A percentile compares a stretch with the other conserved stretches of the same genome.
These are phyloP conservation scores for Pluteus cervinus DNA, from an alignment of 768 basidiomycete genomes.

Conservation along the genomic window DNA sequence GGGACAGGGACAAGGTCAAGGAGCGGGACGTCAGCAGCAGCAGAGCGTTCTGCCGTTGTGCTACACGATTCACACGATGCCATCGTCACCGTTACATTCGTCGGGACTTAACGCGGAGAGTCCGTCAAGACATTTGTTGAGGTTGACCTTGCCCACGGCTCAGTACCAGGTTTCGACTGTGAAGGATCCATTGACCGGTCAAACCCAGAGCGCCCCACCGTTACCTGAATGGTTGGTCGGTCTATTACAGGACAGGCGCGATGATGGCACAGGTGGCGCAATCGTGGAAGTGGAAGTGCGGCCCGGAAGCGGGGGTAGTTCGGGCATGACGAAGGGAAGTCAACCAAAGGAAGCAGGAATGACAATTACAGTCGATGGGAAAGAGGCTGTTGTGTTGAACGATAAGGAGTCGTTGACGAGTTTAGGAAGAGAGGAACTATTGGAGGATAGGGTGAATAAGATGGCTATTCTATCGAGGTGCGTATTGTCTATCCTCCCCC, in stretches of 20 bases:
- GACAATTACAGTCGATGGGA: conserved; percentile 35
- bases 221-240: conserved; percentile 76
- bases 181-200: conserved; percentile 75
- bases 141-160: conserved; percentile 77
- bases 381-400: conserved; percentile 52
- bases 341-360: conserved; percentile 18
- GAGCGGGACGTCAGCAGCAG: conserved; percentile 2
- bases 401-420: conserved; percentile 75
- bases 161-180: conserved; percentile 73
- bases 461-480: conserved; percentile 68
- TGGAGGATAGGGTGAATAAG: conserved; percentile 62
- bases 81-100: conserved; percentile 77
- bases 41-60: conserved; percentile 41
- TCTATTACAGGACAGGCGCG: too few relatives aligned
- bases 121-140: conserved; percentile 69
- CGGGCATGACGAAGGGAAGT: conserved; percentile 10
- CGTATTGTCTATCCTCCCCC: conserved; percentile 16
- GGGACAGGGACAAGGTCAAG: conserved; percentile 15
- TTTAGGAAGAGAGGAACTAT: conserved; percentile 70
- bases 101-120: conserved; percentile 47
- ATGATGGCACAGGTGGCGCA: conserved; percentile 21
- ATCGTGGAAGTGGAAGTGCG: conserved; percentile 52
- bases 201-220: conserved; percentile 48
- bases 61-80: conserved; percentile 66
- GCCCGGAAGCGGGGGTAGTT: conserved; percentile 21